Evolutionary conservation across 1,284 basidiomycete species (phyloP).

Genomic region (Pseudozyma flocculosa): DNA sequence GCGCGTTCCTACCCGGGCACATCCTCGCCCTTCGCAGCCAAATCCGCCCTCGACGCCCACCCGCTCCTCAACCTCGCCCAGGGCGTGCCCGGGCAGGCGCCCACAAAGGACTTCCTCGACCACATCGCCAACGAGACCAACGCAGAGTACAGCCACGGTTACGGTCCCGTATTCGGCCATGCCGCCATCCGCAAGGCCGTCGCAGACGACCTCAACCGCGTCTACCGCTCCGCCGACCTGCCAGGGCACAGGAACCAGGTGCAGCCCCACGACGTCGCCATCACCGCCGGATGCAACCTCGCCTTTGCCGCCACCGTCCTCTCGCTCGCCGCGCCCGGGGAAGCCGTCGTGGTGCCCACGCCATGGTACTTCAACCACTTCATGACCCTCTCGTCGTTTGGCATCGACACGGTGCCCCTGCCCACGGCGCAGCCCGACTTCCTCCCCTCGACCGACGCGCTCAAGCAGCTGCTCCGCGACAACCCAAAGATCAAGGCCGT

Average conservation of each 20-base stretch:
- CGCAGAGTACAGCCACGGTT: conserved; percentile 62
- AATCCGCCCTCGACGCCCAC: conserved; percentile 12
- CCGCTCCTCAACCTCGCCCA: conserved; percentile 47
- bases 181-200: conserved; percentile 65
- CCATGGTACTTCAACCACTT: conserved; percentile 63
- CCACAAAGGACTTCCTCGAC: conserved; percentile 21
- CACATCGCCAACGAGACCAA: conserved; percentile 20
- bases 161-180: conserved; percentile 72
- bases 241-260: conserved; percentile 57
- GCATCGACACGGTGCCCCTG: conserved; percentile 65
- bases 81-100: conserved; percentile 43
- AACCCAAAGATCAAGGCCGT: conserved; percentile 66
- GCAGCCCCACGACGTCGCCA: conserved; percentile 21
- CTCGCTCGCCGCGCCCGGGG: conserved; percentile 70
- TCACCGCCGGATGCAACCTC: conserved; percentile 72
- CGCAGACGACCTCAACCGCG: conserved; percentile 67
- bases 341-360: conserved; percentile 75
- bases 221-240: conserved; percentile 63
- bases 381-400: conserved; percentile 66
- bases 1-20: conserved; percentile 23
- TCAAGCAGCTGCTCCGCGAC: conserved; percentile 65
- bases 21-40: conserved; percentile 14
- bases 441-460: conserved; percentile 65
- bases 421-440: conserved; percentile 65
- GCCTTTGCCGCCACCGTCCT: conserved; percentile 70